Base-by-base conservation (phyloP, 768 basidiomycete species). In the Suillus subluteus region DNA sequence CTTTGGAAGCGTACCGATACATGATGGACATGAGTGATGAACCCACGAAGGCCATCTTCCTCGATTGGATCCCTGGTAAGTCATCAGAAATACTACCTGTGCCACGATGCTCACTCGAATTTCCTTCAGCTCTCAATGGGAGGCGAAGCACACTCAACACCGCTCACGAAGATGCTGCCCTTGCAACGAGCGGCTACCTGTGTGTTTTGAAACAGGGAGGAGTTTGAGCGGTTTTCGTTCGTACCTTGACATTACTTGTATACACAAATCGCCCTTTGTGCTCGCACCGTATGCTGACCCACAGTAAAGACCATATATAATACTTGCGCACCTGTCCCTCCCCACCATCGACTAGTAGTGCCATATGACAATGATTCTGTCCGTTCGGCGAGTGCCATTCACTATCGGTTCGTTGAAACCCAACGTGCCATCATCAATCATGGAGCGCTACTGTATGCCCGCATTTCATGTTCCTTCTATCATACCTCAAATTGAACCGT, bases 1-100 rank as follows among this genome's bases (percentile, higher is more conserved):
- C 52, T 16, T 16, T 52, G 15, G 52, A 52, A 52, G 52, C 52
- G 3, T 43, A 59, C 41, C 58, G 35, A 40, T 59, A 59, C 58
- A n/a, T 23, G 58, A 52, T 52, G 52, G 52, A 52, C 6, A 52
- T 52, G 52, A 52, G 52, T 30, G 52, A 52, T 52, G 52, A 52
- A 52, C 15, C 52, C 3, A 52, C 52, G 26, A 52, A 52, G 26
- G 52, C 52, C 52, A 16, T 30, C 26, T 52, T 52, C 15, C 52
- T 52, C 30, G 26, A 26, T 52, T 52, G 52, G 52, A 30, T 52
- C 26, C 41, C 58, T 59, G 13, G 52, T 15, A 52, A 30, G 52
- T 52, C 26, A 7, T 52, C 52, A 52, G 52, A 16, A 30, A 26
- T 12, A 15, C 26, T 52, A 30, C 52, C 6, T 8, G 52, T 52